A percentile compares a stretch with the other conserved stretches of the same genome.
Conservation (phyloP, 495 filamentous ascomycete genomes). For the Xylaria scruposa region DNA sequence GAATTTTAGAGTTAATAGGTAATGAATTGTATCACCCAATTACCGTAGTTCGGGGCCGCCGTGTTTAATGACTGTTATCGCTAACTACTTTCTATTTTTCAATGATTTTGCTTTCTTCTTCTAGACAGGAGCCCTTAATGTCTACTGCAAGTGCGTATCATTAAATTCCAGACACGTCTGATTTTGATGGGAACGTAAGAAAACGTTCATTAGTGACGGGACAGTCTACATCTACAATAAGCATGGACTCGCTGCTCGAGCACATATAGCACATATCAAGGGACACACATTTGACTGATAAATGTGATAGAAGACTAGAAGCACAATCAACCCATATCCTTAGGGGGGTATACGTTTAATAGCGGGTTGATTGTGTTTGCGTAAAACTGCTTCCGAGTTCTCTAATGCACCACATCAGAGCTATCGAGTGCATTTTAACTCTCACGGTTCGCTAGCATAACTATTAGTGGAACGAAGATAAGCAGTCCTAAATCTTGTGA, state of each 20-base stretch:
- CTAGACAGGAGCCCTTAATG: too few species aligned
- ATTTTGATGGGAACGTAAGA: neutral
- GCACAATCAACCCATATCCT: neutral
- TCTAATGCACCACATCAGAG: neutral
- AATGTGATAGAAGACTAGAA: neutral
- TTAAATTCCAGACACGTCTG: neutral
- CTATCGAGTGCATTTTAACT: neutral
- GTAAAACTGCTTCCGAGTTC: neutral
- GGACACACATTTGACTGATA: too few species aligned
- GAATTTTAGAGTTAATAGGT: too few species aligned
- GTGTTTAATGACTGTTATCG: too few species aligned
- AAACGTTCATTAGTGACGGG: neutral
- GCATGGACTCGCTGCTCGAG: neutral
- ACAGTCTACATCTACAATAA: neutral
- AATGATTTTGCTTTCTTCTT: too few species aligned
- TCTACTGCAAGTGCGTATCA: neutral
- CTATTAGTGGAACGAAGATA: neutral
- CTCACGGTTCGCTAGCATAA: neutral
- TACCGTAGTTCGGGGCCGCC: too few species aligned
- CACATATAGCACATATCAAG: neutral
- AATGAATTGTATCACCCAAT: too few species aligned
- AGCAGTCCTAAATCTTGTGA: neutral
- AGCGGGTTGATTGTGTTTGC: neutral
- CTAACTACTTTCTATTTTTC: too few species aligned
- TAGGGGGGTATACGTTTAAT: neutral